Percentiles rank a stretch among this genome's conserved stretches.
Evolutionary conservation across 371 early-diverging fungal species (phyloP).

Genomic region (Rhizopus arrhizus): DNA sequence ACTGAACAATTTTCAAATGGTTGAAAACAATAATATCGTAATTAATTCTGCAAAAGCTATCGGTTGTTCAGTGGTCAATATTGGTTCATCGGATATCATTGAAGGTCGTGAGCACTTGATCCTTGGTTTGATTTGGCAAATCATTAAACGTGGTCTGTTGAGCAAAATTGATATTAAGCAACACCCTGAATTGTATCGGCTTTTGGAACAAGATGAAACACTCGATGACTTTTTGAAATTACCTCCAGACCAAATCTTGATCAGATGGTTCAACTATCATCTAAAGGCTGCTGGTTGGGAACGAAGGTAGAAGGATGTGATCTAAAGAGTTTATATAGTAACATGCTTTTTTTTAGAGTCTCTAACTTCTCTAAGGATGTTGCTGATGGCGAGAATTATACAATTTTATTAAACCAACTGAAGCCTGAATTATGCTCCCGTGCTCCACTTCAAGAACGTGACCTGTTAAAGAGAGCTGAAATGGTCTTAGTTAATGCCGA

Average conservation of each 20-base stretch:
- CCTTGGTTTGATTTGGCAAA: slow-evolving; percentile 96
- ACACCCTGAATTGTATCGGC: slow-evolving; percentile 95
- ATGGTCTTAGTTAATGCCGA: slow-evolving; percentile 89
- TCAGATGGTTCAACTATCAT: slow-evolving; percentile 98
- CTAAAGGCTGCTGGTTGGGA: slow-evolving; percentile 90
- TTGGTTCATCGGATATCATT: slow-evolving; percentile 92
- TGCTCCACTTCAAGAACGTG: slow-evolving; percentile 79
- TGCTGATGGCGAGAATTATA: slow-evolving; percentile 94
- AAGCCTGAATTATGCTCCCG: slow-evolving; percentile 81
- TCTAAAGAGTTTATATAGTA: no score
- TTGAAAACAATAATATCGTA: slow-evolving; percentile 97
- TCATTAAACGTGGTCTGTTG: slow-evolving; percentile 93
- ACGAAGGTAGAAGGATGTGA: slow-evolving; percentile 49
- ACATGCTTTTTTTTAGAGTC: slow-evolving; percentile 52
- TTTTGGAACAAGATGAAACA: slow-evolving; percentile 90
- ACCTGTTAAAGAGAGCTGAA: slow-evolving; percentile 84
- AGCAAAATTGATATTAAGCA: slow-evolving; percentile 94
- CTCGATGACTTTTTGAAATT: slow-evolving; percentile 89
- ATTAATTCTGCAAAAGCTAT: slow-evolving; percentile 98
- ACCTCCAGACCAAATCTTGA: slow-evolving; percentile 91
- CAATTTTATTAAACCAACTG: slow-evolving; percentile 89
- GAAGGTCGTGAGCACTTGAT: slow-evolving; percentile 94
- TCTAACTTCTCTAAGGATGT: slow-evolving; percentile 91
- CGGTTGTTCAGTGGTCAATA: slow-evolving; percentile 96
- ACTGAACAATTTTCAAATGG: slow-evolving; percentile 89